These are phyloP conservation scores for Arctium lappa DNA, from an alignment of 129 eudicot species.

Conservation along the genomic window DNA sequence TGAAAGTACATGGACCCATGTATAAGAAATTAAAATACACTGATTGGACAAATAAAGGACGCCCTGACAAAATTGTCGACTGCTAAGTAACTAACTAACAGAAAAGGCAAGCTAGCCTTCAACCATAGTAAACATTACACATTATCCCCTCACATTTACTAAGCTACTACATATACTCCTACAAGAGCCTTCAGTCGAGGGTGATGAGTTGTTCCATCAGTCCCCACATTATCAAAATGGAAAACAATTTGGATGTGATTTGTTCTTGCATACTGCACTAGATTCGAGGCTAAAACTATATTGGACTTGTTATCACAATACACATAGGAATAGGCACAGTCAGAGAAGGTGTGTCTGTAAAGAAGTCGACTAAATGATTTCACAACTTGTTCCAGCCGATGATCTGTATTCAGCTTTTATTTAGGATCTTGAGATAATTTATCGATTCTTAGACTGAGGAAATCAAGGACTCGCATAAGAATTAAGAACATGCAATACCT, in stretches of 20 bases:
- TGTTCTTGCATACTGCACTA: not conserved
- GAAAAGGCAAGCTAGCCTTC: not conserved
- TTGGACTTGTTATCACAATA: not conserved
- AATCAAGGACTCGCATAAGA: no score
- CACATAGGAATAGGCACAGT: not conserved
- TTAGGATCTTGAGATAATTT: no score
- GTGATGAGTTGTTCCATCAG: no score
- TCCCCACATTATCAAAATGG: not conserved
- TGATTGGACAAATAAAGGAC: not conserved
- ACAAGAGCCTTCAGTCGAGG: no score
- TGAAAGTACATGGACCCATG: not conserved
- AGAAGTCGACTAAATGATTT: not conserved
- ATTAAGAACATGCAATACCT: no score
- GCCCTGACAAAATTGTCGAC: not conserved
- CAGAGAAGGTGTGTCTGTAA: not conserved
- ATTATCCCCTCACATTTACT: not conserved
- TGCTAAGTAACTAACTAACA: not conserved
- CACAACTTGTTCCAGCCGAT: not conserved
- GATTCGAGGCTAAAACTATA: not conserved
- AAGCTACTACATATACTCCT: not conserved
- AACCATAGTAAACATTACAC: not conserved
- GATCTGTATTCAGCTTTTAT: no score
- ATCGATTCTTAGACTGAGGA: no score
- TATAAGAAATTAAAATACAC: not conserved
- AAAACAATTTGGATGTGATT: not conserved